Conservation (phyloP, 1,284 basidiomycete genomes). For the Ustilago tritici region DNA sequence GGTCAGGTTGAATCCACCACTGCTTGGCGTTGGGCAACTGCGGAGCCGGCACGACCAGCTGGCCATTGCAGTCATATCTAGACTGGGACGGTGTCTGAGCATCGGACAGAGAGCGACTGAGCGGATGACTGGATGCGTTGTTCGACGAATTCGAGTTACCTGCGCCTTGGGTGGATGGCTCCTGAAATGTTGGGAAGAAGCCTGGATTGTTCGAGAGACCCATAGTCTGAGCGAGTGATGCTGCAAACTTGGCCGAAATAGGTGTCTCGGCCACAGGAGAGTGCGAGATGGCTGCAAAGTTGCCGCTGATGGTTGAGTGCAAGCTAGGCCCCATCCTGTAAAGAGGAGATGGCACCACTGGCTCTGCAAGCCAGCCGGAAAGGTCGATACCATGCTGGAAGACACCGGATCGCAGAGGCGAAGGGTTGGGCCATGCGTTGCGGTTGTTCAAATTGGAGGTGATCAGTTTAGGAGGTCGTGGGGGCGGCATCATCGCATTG, state of each 20-base stretch:
- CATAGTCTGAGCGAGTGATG: constrained; percentile 43
- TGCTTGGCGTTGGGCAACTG: constrained; percentile 47
- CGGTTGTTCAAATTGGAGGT: constrained; percentile 46
- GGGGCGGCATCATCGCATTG: constrained; percentile 42
- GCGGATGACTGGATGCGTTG: constrained; percentile 15
- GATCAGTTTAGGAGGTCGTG: constrained; percentile 41
- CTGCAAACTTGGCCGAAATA: constrained; percentile 51
- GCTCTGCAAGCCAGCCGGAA: constrained; percentile 67
- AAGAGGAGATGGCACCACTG: constrained; percentile 65
- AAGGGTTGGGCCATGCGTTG: constrained; percentile 38
- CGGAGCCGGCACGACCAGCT: constrained; percentile 31
- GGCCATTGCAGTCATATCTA: constrained; percentile 45
- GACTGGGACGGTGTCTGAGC: constrained; percentile 22
- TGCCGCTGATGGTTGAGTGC: constrained; percentile 43
- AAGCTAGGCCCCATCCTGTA: constrained; percentile 64
- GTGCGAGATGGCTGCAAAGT: constrained; percentile 38
- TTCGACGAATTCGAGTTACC: constrained; percentile 1
- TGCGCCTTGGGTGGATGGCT: constrained; percentile 5
- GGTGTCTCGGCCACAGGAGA: constrained; percentile 41
- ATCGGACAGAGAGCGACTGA: constrained; percentile 35
- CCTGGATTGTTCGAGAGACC: constrained; percentile 33
- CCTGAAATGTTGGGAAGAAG: constrained; percentile 28
- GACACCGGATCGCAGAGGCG: constrained; percentile 31
- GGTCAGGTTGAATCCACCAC: constrained; percentile 57
- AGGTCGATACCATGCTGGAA: constrained; percentile 53